A percentile compares a stretch with the other conserved stretches of the same genome.
These are phyloP conservation scores for Xylaria multiplex DNA, from an alignment of 2,329 filamentous ascomycete genomes.

Conservation along the genomic window DNA sequence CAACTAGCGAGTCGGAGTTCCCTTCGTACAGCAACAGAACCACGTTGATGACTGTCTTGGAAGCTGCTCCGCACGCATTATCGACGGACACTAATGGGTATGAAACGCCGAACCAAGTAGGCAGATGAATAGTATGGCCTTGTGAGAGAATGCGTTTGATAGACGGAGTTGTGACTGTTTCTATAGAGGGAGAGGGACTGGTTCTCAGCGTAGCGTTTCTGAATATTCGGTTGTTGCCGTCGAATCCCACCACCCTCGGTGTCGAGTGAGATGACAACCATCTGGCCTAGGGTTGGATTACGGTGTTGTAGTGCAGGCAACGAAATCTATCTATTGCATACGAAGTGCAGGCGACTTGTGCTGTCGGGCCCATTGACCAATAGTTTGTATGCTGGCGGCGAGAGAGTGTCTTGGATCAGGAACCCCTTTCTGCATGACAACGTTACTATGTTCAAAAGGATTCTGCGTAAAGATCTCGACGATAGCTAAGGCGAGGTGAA, in stretches of 20 bases:
- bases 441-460: not conserved
- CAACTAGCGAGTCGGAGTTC: conserved; percentile 35
- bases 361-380: conserved; percentile 5
- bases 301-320: not conserved
- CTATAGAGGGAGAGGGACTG: not conserved
- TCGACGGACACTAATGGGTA: not conserved
- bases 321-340: not conserved
- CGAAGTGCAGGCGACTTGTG: not conserved
- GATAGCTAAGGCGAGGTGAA: not conserved
- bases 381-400: not conserved
- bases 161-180: not conserved
- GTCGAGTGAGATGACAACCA: no score
- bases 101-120: not conserved
- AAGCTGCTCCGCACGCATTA: not conserved
- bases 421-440: not conserved
- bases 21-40: conserved; percentile 38
- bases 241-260: not conserved
- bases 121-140: conserved; percentile 5
- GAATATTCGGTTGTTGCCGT: not conserved
- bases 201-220: not conserved
- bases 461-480: not conserved
- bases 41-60: conserved; percentile 54
- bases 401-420: no score
- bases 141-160: not conserved
- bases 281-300: not conserved